Percentiles rank a stretch among this genome's conserved stretches.
phyloP scores from a whole-genome alignment of 768 basidiomycete genomes.

The Plicaturopsis crispa region DNA sequence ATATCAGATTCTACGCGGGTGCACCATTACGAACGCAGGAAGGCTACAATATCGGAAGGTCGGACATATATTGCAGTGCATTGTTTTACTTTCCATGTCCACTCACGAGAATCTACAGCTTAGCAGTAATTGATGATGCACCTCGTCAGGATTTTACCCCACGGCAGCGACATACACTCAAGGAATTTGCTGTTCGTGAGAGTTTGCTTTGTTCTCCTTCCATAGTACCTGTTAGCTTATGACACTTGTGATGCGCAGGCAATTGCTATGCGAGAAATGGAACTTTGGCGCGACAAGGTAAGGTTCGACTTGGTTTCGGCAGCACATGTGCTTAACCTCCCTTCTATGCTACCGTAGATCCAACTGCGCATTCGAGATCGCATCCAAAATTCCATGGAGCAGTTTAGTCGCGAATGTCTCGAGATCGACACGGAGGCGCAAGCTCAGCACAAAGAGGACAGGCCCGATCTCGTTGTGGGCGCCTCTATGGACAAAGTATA shows the following conservation, averaged over 20 bases:
- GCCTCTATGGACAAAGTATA: conserved; percentile 81
- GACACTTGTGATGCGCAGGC: conserved; percentile 32
- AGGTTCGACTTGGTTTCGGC: conserved; percentile 2
- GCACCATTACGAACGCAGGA: conserved; percentile 86
- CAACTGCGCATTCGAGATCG: conserved; percentile 85
- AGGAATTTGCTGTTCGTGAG: conserved; percentile 83
- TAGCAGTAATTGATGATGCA: conserved; percentile 79
- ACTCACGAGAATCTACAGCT: conserved; percentile 25
- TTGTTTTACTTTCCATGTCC: background rate
- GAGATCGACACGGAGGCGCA: conserved; percentile 70
- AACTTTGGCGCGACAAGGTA: conserved; percentile 91
- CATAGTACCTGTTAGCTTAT: background rate
- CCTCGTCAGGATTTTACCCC: conserved; percentile 84
- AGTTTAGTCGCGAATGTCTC: conserved; percentile 90
- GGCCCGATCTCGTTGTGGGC: conserved; percentile 15
- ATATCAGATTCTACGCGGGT: conserved; percentile 86
- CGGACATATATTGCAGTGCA: too few relatives aligned
- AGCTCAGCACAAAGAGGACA: conserved; percentile 23
- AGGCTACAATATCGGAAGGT: conserved; percentile 86
- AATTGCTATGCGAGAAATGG: conserved; percentile 92
- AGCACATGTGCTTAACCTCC: background rate
- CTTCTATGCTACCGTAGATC: conserved; percentile 38
- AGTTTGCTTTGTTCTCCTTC: conserved; percentile 4
- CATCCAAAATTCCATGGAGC: conserved; percentile 94
- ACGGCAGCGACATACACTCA: conserved; percentile 83